Evolutionary conservation across 179 eudicot species (phyloP), one percentile per base, ranked within the genome.

Genomic region (Sideroxylon spinosum): DNA sequence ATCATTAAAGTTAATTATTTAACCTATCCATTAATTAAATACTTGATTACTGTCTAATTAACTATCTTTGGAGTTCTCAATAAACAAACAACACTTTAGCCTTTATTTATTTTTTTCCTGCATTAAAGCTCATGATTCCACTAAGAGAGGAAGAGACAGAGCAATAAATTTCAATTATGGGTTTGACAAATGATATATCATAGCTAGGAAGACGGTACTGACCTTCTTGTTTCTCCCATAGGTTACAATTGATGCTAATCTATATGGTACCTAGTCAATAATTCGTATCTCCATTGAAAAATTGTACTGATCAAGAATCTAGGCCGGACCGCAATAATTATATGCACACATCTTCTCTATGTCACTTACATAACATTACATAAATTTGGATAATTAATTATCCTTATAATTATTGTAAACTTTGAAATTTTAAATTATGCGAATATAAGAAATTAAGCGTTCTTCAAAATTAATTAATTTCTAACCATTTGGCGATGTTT

Each of bases 121-220:
- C 53, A 9, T 17, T 57, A 17, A 26, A 71, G 53, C 68, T 2
- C 44, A 22, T n/a, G n/a, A n/a, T 49, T 71, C 11, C 60, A 49
- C 9, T 22, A 20, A 12, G 60, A 71, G 37, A 50, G 76, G n/a
- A 8, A 68, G 28, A 25, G 60, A 20, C 0, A 19, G 74, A 46
- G 73, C 9, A 7, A 46, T n/a, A 32, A 8, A 32, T 11, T 62
- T 57, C 28, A 59, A 19, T 12, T 19, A 52, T 23, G 68, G 46
- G 70, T 46, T 62, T n/a, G 32, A 46, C 37, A 23, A 26, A 44
- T 57, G 60, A 71, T 75, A 75, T 48, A 22, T 19, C 78, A 10
- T 75, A 25, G 9, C 28, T 19, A 73, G 29, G 2, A 74, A 29
- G 22, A 12, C 44, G 14, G 9, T 60, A 53, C 65, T 28, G 20